phyloP scores from a whole-genome alignment of 495 filamentous ascomycete species.

The Aspergillus heteromorphus region DNA sequence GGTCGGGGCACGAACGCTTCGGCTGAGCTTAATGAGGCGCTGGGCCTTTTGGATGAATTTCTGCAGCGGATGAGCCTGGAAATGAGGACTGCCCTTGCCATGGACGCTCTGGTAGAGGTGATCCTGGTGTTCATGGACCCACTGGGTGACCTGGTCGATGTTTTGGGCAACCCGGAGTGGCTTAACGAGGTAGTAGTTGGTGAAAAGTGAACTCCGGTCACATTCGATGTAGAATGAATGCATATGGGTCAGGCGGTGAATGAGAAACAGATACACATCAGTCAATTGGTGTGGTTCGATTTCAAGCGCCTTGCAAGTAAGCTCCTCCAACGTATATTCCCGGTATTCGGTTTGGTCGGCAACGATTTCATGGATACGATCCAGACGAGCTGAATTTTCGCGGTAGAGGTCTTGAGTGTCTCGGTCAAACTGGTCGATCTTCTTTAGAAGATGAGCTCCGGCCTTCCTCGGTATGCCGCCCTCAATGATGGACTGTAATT shows the following conservation, averaged over 20 bases:
- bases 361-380: conserved; percentile 42
- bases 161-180: conserved; percentile 39
- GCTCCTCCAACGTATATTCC: conserved; percentile 57
- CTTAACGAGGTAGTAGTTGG: conserved; percentile 41
- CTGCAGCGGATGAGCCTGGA: conserved; percentile 37
- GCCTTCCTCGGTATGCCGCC: conserved; percentile 39
- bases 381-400: conserved; percentile 44
- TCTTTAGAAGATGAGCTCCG: conserved; percentile 29
- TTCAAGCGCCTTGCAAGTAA: conserved; percentile 50
- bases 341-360: conserved; percentile 40
- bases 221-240: conserved; percentile 40
- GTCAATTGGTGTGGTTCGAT: conserved; percentile 40
- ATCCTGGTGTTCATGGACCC: conserved; percentile 57
- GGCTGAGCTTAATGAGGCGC: conserved; percentile 59
- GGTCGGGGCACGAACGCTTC: conserved; percentile 56
- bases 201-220: conserved; percentile 42
- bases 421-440: conserved; percentile 27
- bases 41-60: conserved; percentile 63
- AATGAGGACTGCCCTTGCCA: conserved; percentile 11
- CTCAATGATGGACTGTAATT: conserved; percentile 38
- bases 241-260: conserved; percentile 53
- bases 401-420: conserved; percentile 33
- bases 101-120: conserved; percentile 25
- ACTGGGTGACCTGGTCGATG: conserved; percentile 44
- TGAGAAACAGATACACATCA: conserved; percentile 56